These are phyloP conservation scores for Ceratocystis harringtonii DNA, from an alignment of 2,329 filamentous ascomycete species.

Conservation along the genomic window DNA sequence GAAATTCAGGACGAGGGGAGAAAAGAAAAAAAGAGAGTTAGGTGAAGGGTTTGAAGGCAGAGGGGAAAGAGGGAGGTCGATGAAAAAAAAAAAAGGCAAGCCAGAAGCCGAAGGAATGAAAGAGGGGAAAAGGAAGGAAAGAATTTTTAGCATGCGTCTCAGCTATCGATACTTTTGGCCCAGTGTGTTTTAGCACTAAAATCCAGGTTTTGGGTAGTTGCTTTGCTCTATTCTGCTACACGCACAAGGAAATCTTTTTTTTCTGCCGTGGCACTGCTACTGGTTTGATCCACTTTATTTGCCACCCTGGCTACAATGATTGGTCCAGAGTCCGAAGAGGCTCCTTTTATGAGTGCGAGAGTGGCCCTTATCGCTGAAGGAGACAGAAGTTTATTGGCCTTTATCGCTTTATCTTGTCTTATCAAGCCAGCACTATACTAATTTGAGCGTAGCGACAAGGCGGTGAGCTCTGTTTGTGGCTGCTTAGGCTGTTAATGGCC, in stretches of 20 bases:
- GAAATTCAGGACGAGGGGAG: conserved; percentile 11
- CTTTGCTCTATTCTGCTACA: neutral
- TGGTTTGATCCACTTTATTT: neutral
- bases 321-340: neutral
- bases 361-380: conserved; percentile 1
- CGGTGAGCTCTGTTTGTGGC: conserved; percentile 5
- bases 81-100: conserved; percentile 7
- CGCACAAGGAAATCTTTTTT: conserved; percentile 30
- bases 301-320: neutral
- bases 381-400: neutral
- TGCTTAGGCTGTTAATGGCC: neutral
- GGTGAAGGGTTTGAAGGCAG: neutral
- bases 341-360: neutral
- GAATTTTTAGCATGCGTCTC: neutral
- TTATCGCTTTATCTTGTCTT: conserved; percentile 11
- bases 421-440: conserved; percentile 1
- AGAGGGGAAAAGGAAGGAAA: conserved; percentile 19
- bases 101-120: conserved; percentile 8
- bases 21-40: neutral
- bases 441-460: neutral
- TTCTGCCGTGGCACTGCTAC: neutral
- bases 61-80: neutral
- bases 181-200: neutral
- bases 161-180: conserved; percentile 14
- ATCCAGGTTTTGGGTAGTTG: neutral